Base-by-base conservation (phyloP, 2,329 filamentous ascomycete genomes). In the Fusarium ramigenum region DNA sequence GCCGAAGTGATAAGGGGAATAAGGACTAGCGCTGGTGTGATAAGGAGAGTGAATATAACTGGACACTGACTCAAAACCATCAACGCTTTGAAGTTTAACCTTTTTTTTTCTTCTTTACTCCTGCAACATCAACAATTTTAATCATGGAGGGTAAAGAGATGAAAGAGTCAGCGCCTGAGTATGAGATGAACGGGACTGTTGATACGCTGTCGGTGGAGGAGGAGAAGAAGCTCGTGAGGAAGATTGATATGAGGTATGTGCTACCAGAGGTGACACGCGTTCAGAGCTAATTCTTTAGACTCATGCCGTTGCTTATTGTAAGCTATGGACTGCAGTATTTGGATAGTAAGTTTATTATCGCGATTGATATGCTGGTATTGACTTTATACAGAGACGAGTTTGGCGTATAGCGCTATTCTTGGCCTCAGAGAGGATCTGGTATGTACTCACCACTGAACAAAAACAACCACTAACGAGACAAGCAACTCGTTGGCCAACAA, bases 251-350 rank as follows among this genome's bases (percentile, higher is more conserved):
- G 25, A 46, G 64, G 64, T 67, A 36, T 19, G 62, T 60, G 9
- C 6, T 14, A 6, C 2, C 19, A 39, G 25, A n/a, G 7, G 7
- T 10, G 15, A 23, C 16, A n/a, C 5, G 18, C 12, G 3, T 32
- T 8, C 21, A 6, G 8, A 21, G 10, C 49, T 65, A 3, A 66
- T 21, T 4, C 0, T 2, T 1, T 14, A 67, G 64, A 19, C 64
- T 67, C 2, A 67, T 67, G 64, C 64, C 64, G 9, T 37, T 67
- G 39, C 52, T 67, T 11, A 67, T 67, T 2, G 34, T 67, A 3
- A 67, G 64, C 9, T 67, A 67, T 14, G 64, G 64, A 8, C 4
- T 67, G 11, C 64, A 67, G 18, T 67, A 67, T 9, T n/a, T 67
- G 7, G 64, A 67, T 1, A 66, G 64, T 66, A n/a, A 3, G 64